Percentiles rank a stretch among this genome's conserved stretches.
Conservation (phyloP, 495 filamentous ascomycete genomes). For the Neurospora sp. region DNA sequence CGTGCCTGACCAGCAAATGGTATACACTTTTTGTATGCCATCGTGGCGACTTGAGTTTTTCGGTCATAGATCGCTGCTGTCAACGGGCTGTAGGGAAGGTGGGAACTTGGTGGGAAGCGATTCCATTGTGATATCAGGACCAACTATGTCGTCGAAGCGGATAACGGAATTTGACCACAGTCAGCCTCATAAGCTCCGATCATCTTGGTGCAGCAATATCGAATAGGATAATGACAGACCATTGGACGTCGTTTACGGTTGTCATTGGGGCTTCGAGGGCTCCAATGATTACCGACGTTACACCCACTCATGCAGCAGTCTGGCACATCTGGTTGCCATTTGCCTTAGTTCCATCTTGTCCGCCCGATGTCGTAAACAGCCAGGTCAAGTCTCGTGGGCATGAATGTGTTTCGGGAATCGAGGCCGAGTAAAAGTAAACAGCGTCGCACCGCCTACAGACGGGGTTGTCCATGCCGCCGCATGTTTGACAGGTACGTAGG, state of each 20-base stretch:
- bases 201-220: background rate
- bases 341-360: background rate
- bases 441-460: background rate
- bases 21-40: background rate
- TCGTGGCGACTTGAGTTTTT: background rate
- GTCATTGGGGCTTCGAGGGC: background rate
- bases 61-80: background rate
- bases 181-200: background rate
- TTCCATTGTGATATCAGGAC: background rate
- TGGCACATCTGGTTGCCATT: background rate
- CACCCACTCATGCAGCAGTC: background rate
- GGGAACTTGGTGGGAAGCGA: background rate
- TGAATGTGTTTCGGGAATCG: background rate
- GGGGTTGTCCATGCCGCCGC: background rate
- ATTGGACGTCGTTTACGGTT: background rate
- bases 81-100: background rate
- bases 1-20: background rate
- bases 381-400: background rate
- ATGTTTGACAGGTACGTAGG: background rate
- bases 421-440: background rate
- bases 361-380: background rate
- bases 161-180: background rate
- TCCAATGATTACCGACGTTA: background rate
- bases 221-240: background rate
- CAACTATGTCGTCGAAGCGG: background rate